These are phyloP conservation scores for Pyricularia sp. DNA, from an alignment of 2,329 filamentous ascomycete genomes.

Conservation along the genomic window DNA sequence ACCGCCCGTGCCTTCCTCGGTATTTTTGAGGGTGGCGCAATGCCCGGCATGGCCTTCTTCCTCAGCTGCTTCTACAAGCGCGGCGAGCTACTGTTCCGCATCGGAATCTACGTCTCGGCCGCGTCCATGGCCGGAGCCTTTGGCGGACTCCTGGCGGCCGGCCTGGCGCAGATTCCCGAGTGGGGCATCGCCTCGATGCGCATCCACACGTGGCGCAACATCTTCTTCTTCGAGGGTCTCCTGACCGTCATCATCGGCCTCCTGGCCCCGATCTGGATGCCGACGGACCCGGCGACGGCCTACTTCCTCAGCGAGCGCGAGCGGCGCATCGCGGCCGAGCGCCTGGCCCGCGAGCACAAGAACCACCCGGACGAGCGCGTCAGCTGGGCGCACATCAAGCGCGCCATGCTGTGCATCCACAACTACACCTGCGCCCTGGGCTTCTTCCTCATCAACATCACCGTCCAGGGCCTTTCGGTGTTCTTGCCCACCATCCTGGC, in stretches of 20 bases:
- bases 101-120: conserved; percentile 42
- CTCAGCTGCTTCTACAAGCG: conserved; percentile 43
- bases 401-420: conserved; percentile 40
- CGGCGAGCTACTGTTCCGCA: conserved; percentile 39
- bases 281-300: conserved; percentile 32
- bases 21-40: conserved; percentile 42
- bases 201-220: conserved; percentile 42
- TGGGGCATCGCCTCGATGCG: conserved; percentile 32
- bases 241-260: conserved; percentile 35
- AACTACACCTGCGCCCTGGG: conserved; percentile 45
- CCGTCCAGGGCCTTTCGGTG: conserved; percentile 39
- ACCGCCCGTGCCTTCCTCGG: conserved; percentile 52
- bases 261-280: conserved; percentile 37
- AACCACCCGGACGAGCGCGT: conserved; percentile 32
- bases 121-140: conserved; percentile 44
- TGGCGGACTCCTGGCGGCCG: conserved; percentile 41
- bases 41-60: conserved; percentile 44
- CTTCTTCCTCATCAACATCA: conserved; percentile 48
- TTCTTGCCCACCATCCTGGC: conserved; percentile 35
- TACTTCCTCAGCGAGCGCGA: conserved; percentile 39
- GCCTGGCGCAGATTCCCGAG: conserved; percentile 33
- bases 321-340: conserved; percentile 37
- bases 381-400: conserved; percentile 32
- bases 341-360: conserved; percentile 37
- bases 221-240: conserved; percentile 51